phyloP scores from a whole-genome alignment of 2,329 filamentous ascomycete genomes.

The Thermoascus crustaceus region DNA sequence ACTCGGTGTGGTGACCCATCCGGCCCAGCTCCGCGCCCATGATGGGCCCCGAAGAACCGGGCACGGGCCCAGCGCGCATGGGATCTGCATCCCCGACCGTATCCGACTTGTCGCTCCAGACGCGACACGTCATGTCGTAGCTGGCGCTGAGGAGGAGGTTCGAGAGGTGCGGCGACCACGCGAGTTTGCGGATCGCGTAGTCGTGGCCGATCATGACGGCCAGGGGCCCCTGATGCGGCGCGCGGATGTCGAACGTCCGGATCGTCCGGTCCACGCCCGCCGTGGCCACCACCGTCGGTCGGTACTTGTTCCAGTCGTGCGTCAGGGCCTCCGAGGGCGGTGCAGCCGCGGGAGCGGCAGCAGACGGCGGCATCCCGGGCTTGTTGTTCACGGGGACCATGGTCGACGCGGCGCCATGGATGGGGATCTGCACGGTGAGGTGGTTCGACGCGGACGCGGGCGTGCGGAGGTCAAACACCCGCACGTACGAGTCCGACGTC shows the following conservation, averaged over 20 bases:
- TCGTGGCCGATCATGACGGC: slow-evolving; percentile 74
- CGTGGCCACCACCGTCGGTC: slow-evolving; percentile 72
- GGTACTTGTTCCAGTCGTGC: slow-evolving; percentile 99
- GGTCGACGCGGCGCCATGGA: slow-evolving; percentile 59
- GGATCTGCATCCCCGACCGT: slow-evolving; percentile 29
- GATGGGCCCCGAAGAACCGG: slow-evolving; percentile 28
- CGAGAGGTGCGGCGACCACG: slow-evolving; percentile 90
- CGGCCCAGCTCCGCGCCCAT: slow-evolving; percentile 67
- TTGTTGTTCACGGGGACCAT: slow-evolving; percentile 26
- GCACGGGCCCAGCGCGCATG: slow-evolving; percentile 32
- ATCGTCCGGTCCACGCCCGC: slow-evolving; percentile 83
- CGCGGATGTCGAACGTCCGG: slow-evolving; percentile 83
- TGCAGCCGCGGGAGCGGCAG: slow-evolving; percentile 27
- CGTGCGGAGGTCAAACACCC: slow-evolving; percentile 85
- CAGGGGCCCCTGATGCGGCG: slow-evolving; percentile 62
- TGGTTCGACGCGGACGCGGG: slow-evolving; percentile 83
- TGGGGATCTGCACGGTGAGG: slow-evolving; percentile 71
- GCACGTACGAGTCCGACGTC: slow-evolving; percentile 78
- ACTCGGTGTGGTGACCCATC: slow-evolving; percentile 93
- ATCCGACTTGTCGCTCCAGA: slow-evolving; percentile 77
- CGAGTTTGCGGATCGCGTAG: slow-evolving; percentile 76
- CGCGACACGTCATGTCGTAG: slow-evolving; percentile 94
- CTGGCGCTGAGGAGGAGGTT: slow-evolving; percentile 81
- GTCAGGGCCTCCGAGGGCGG: slow-evolving; percentile 79
- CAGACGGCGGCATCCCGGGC: slow-evolving; percentile 26